Conservation (phyloP, 495 filamentous ascomycete species). For the Penicillium egyptiacum region DNA sequence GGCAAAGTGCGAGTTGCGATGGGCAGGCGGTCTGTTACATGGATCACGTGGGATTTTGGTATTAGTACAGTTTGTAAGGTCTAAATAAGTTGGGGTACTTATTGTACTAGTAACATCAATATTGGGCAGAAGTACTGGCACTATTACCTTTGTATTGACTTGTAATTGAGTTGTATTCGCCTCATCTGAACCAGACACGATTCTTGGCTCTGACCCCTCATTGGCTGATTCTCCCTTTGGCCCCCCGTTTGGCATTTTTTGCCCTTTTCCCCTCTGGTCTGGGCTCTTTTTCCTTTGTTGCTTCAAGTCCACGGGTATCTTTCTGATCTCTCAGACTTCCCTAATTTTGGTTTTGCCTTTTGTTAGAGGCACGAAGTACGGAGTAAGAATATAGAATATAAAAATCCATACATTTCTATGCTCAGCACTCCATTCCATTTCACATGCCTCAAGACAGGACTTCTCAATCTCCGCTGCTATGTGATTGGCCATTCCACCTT, state of each 20-base stretch:
- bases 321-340: not conserved
- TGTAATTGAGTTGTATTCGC: not conserved
- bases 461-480: not conserved
- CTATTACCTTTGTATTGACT: not conserved
- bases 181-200: not conserved
- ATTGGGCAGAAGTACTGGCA: not conserved
- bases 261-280: constrained; percentile 9
- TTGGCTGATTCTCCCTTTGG: not conserved
- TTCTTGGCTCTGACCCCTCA: not conserved
- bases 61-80: not conserved
- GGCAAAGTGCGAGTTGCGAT: constrained; percentile 40
- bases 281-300: constrained; percentile 6
- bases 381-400: not conserved
- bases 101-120: no score
- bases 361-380: no score
- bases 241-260: constrained; percentile 2
- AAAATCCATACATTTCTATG: not conserved
- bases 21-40: constrained; percentile 41
- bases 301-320: no score
- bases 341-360: not conserved
- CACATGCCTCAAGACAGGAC: constrained; percentile 4
- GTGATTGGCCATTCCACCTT: not conserved
- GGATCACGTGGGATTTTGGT: constrained; percentile 26
- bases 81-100: constrained; percentile 1
- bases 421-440: not conserved